A percentile compares a stretch with the other conserved stretches of the same genome.
Evolutionary conservation across 306 rosid genomes (phyloP).

Genomic region (barrel medic (Medicago truncatula)): MtrunA17r5.0-ANR NC_053045.1:8272501-8273000

Average conservation of each 20-base stretch:
- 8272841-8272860: neutral
- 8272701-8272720: slow-evolving; percentile 8
- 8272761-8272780: neutral
- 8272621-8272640: too few relatives aligned
- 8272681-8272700: neutral
- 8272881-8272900: neutral
- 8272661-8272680: fast-evolving
- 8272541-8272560: slow-evolving; percentile 2
- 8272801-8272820: neutral
- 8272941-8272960: neutral
- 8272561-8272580: neutral
- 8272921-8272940: neutral
- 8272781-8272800: slow-evolving; percentile 12
- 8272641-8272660: neutral
- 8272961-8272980: neutral
- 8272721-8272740: slow-evolving; percentile 3
- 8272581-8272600: neutral
- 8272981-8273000: neutral
- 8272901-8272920: neutral
- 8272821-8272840: neutral
- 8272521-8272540: neutral
- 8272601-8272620: neutral
- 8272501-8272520: neutral
- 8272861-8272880: neutral
- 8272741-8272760: slow-evolving; percentile 14